phyloP scores from a whole-genome alignment of 805 yeast species.

The Cyberlindnera bimundalis region DNA sequence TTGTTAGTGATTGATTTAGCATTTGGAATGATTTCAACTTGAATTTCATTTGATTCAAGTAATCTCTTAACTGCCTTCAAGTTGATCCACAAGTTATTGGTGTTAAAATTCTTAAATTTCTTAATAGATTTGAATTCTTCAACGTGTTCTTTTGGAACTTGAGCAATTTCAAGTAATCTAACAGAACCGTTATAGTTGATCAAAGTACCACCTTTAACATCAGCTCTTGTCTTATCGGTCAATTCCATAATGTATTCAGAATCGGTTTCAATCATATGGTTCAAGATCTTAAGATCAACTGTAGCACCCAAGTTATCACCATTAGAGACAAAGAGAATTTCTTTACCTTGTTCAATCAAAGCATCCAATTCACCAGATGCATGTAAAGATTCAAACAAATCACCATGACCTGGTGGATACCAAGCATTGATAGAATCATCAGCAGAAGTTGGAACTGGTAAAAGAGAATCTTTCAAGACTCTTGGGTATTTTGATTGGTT shows the following conservation, averaged over 20 bases:
- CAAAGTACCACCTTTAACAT: slow-evolving; percentile 98
- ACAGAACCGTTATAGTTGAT: slow-evolving; percentile 94
- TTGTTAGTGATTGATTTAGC: slow-evolving; percentile 66
- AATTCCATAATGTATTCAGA: slow-evolving; percentile 98
- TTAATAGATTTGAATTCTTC: slow-evolving; percentile 98
- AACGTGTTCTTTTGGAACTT: slow-evolving; percentile 97
- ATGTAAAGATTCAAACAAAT: slow-evolving; percentile 84
- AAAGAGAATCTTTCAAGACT: slow-evolving; percentile 88
- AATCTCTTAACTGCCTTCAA: slow-evolving; percentile 90
- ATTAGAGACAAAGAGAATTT: slow-evolving; percentile 90
- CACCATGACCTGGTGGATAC: slow-evolving; percentile 99
- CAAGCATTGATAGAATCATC: slow-evolving; percentile 80
- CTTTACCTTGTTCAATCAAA: slow-evolving; percentile 89
- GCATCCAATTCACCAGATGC: slow-evolving; percentile 91
- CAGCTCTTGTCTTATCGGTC: slow-evolving; percentile 98
- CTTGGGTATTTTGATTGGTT: slow-evolving; percentile 98
- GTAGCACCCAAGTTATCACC: slow-evolving; percentile 99
- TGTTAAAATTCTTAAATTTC: slow-evolving; percentile 97
- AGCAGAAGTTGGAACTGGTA: slow-evolving; percentile 83
- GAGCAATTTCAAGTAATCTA: slow-evolving; percentile 93
- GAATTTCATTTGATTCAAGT: slow-evolving; percentile 76
- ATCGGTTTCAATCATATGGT: slow-evolving; percentile 88
- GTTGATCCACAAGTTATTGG: slow-evolving; percentile 97
- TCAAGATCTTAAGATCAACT: slow-evolving; percentile 84
- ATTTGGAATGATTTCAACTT: slow-evolving; percentile 95